A percentile compares a stretch with the other conserved stretches of the same genome.
phyloP scores from a whole-genome alignment of 257 asterid genomes.

The Capsicum chinense region DNA sequence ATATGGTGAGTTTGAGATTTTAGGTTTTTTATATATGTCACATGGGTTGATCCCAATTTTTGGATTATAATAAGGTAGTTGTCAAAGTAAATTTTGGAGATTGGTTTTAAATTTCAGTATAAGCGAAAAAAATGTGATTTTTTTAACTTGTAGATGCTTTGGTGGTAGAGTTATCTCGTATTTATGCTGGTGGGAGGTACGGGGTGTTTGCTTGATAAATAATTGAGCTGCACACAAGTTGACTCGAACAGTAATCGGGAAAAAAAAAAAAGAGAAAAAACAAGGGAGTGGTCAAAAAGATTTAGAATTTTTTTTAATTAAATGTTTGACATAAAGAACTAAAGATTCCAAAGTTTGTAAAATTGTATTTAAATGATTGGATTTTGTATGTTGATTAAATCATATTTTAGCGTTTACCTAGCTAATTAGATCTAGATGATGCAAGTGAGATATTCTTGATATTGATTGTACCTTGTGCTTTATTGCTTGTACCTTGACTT shows the following conservation, averaged over 20 bases:
- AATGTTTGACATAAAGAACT: not conserved
- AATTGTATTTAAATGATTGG: slow-evolving; percentile 21
- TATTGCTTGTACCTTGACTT: not conserved
- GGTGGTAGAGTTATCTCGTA: not conserved
- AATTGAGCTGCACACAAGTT: not conserved
- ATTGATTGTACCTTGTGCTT: not conserved
- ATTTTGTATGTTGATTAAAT: not conserved
- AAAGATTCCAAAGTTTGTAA: not conserved
- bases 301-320: not conserved
- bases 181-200: accelerated
- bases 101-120: not conserved
- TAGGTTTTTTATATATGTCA: not conserved
- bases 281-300: not conserved
- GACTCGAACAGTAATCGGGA: not conserved
- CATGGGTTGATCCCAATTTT: not conserved
- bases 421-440: not conserved
- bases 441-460: not conserved
- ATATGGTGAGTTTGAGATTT: not conserved
- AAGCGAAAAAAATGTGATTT: not conserved
- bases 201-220: accelerated
- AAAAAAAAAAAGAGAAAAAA: not conserved
- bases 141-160: not conserved
- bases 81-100: not conserved
- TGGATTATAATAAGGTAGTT: not conserved
- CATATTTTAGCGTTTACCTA: not conserved